These are phyloP conservation scores for Iberis amara DNA, from an alignment of 441 rosid species.

Conservation along the genomic window DNA sequence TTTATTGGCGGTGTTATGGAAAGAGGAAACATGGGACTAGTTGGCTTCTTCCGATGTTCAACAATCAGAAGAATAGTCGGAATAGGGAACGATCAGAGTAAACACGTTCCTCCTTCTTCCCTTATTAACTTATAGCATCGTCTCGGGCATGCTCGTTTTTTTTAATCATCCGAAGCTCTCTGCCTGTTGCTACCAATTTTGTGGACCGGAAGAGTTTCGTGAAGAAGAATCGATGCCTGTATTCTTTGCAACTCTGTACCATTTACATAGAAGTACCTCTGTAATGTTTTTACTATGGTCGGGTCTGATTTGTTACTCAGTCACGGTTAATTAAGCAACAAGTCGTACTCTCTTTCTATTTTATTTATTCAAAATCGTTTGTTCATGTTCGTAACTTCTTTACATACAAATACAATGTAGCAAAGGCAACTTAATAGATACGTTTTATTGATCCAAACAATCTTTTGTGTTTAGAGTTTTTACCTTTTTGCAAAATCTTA, in stretches of 20 bases:
- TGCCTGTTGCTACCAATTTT: slow-evolving; percentile 30
- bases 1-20: slow-evolving; percentile 84
- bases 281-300: slow-evolving; percentile 21
- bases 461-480: not conserved
- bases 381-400: not conserved
- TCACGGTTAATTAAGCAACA: no score
- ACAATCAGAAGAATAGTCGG: no score
- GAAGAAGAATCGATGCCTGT: slow-evolving; percentile 18
- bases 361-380: no score
- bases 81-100: slow-evolving; percentile 74
- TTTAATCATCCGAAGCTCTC: slow-evolving; percentile 30
- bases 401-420: no score
- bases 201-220: slow-evolving; percentile 24
- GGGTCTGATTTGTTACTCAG: slow-evolving; percentile 8
- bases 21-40: slow-evolving; percentile 53
- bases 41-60: no score
- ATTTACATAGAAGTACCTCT: slow-evolving; percentile 23
- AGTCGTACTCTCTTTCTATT: no score
- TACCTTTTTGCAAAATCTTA: not conserved
- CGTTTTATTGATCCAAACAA: not conserved
- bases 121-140: slow-evolving; percentile 25
- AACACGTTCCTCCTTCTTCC: slow-evolving; percentile 14
- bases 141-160: slow-evolving; percentile 33
- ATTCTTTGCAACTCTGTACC: slow-evolving; percentile 25
- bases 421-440: not conserved